Evolutionary conservation across 805 yeast genomes (phyloP).

Genomic region (Pichia ethanolica): DNA sequence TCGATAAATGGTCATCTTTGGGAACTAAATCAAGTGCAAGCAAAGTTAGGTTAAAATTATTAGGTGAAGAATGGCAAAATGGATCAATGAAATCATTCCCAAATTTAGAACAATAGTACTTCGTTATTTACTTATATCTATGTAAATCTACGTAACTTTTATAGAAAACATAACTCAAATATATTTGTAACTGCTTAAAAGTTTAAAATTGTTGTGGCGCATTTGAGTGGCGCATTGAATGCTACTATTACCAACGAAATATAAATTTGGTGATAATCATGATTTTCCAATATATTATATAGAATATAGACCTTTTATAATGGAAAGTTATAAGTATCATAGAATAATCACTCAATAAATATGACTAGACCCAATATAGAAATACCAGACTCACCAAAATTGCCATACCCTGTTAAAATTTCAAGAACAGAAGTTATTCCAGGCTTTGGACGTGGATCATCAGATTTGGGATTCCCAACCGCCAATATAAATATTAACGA

Average conservation of each 20-base stretch:
- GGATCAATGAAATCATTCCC: slow-evolving; percentile 41
- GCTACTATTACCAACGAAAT: too few species aligned
- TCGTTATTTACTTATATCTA: too few species aligned
- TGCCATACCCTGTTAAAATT: slow-evolving; percentile 44
- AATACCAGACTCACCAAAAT: slow-evolving; percentile 34
- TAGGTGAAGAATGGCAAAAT: slow-evolving; percentile 73
- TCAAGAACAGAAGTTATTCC: slow-evolving; percentile 46
- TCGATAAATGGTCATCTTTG: slow-evolving; percentile 47
- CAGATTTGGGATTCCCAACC: slow-evolving; percentile 92
- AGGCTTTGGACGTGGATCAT: slow-evolving; percentile 94
- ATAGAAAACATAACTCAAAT: too few species aligned
- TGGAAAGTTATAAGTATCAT: too few species aligned
- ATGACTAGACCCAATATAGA: slow-evolving; percentile 36
- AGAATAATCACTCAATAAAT: too few species aligned
- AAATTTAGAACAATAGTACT: slow-evolving; percentile 26
- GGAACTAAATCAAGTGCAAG: slow-evolving; percentile 56
- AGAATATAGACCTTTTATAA: too few species aligned
- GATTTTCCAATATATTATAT: too few species aligned
- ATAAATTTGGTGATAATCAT: too few species aligned
- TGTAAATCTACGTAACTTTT: too few species aligned
- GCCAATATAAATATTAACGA: slow-evolving; percentile 71
- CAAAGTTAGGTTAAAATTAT: slow-evolving; percentile 65
- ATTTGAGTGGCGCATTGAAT: too few species aligned
- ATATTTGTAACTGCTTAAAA: too few species aligned
- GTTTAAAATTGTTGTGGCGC: too few species aligned